Evolutionary conservation across 2,329 filamentous ascomycete genomes (phyloP), one percentile per base, ranked within the genome.

Genomic region (Nemania sp.): DNA sequence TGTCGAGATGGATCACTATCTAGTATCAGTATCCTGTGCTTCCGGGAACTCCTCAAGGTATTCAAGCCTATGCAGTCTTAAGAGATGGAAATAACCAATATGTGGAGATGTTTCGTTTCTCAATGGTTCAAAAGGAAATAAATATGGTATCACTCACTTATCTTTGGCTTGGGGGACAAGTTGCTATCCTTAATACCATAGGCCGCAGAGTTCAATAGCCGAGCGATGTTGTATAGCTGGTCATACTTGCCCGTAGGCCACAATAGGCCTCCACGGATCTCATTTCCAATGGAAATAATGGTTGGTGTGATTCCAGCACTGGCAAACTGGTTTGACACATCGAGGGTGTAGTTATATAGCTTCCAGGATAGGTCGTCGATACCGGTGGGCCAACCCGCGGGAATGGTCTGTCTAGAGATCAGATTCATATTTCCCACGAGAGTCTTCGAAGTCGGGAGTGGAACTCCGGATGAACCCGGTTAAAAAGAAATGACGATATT

Each of bases 241-340:
- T 79, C 80, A 8, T 86, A 86, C 15, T 81, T 79, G 15, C 91
- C 91, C 0, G 88, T 84, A 0, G 90, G 90, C 82, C 88, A 92
- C 51, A 93, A 84, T 35, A 93, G 80, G 0, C 91, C 91, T 1
- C 83, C 80, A 0, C 87, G 86, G 76, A 93, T 93, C 76, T 93
- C 91, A 74, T 93, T 93, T 26, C 91, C 91, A 70, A 93, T 90
- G 18, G 88, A 90, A 57, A 93, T 85, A 57, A 93, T 88, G 1
- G 83, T 81, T 0, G 90, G 86, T 3, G 82, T 78, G 24, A 92
- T 82, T 2, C 84, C 83, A 18, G 85, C 85, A 0, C 78, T 77
- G 1, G 86, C 83, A 73, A 93, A 92, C 18, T 83, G 79, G 74
- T 93, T 87, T 66, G 87, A 85, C 0, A 90, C 86, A 2, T 84